Percentiles rank a stretch among this genome's conserved stretches.
These are phyloP conservation scores for Fusarium sacchari DNA, from an alignment of 2,329 filamentous ascomycete species.

Conservation along the genomic window DNA sequence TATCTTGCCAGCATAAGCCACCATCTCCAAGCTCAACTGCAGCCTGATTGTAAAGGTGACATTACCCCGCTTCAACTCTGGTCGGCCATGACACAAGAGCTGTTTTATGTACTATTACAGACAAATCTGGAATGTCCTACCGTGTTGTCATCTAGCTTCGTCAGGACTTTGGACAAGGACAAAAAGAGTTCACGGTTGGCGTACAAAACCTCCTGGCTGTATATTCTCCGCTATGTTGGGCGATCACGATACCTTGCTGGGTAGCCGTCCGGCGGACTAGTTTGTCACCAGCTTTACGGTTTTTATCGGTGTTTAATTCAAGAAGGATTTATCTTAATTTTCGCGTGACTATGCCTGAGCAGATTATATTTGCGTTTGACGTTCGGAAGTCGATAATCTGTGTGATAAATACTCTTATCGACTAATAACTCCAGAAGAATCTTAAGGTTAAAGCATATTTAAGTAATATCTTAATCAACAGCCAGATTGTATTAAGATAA, in stretches of 20 bases:
- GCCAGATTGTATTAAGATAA: no score
- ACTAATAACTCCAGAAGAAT: no score
- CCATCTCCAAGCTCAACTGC: background rate
- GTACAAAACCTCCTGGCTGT: background rate
- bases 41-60: background rate
- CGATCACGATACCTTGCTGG: background rate
- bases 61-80: background rate
- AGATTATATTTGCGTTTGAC: no score
- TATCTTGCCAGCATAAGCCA: background rate
- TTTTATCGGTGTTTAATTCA: no score
- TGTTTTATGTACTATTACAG: background rate
- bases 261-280: no score
- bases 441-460: no score
- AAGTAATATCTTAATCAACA: no score
- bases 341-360: no score
- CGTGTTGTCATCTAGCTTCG: background rate
- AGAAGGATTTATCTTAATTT: no score
- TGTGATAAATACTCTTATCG: no score
- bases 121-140: background rate
- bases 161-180: background rate
- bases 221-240: background rate
- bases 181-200: background rate
- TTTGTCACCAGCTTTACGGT: no score
- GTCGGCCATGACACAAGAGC: background rate
- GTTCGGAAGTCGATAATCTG: no score